These are phyloP conservation scores for Colletotrichum sp. DNA, from an alignment of 2,329 filamentous ascomycete species.

Conservation along the genomic window DNA sequence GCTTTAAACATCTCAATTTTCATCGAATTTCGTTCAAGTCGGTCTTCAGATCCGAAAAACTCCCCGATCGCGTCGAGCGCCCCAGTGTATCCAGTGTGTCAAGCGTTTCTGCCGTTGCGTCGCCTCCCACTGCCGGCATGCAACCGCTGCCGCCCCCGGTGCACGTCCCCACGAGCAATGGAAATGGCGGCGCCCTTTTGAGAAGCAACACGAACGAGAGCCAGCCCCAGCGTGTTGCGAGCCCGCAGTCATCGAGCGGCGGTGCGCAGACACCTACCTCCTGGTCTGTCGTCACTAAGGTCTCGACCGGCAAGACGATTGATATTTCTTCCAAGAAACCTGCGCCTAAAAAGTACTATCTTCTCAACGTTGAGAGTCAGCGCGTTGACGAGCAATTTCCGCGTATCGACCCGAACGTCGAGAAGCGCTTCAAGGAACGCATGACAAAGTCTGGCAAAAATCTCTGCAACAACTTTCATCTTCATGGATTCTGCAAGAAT, in stretches of 20 bases:
- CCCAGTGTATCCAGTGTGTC: neutral
- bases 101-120: neutral
- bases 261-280: constrained; percentile 8
- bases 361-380: constrained; percentile 33
- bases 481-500: constrained; percentile 21
- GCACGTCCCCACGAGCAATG: neutral
- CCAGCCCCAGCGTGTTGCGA: neutral
- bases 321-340: constrained; percentile 30
- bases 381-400: constrained; percentile 34
- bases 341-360: constrained; percentile 24
- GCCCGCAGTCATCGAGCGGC: neutral
- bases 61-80: constrained; percentile 15
- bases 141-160: neutral
- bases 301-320: constrained; percentile 23
- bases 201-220: neutral
- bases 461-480: constrained; percentile 26
- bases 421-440: constrained; percentile 24
- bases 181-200: neutral
- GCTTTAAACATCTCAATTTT: constrained; percentile 33
- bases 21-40: constrained; percentile 28
- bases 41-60: constrained; percentile 34
- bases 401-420: constrained; percentile 21
- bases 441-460: constrained; percentile 17
- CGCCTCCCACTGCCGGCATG: neutral
- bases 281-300: constrained; percentile 27